A percentile compares a stretch with the other conserved stretches of the same genome.
phyloP scores from a whole-genome alignment of 2,329 filamentous ascomycete species.

The Venturiaceae sp. region DNA sequence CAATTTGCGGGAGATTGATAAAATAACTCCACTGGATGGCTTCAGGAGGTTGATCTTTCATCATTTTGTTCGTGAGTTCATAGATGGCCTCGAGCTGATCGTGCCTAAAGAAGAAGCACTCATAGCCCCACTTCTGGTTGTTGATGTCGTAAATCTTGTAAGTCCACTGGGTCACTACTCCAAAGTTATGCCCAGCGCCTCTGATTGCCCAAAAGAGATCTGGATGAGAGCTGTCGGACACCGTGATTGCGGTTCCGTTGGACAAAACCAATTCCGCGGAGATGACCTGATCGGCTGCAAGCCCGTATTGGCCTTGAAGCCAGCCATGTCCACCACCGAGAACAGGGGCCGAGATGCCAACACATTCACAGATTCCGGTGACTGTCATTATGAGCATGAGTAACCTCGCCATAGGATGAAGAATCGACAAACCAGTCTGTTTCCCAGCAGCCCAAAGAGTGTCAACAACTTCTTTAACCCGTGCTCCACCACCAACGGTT shows the following conservation, averaged over 20 bases:
- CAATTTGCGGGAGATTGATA: too few relatives aligned
- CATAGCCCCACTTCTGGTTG: background rate
- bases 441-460: too few relatives aligned
- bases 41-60: background rate
- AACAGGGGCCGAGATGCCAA: constrained; percentile 36
- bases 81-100: constrained; percentile 4
- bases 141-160: constrained; percentile 16
- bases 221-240: constrained; percentile 25
- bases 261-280: constrained; percentile 43
- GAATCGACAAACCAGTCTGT: too few relatives aligned
- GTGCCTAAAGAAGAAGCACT: background rate
- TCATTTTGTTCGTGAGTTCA: background rate
- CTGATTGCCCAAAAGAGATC: constrained; percentile 49
- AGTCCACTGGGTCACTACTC: constrained; percentile 35
- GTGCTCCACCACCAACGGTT: too few relatives aligned
- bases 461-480: too few relatives aligned
- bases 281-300: constrained; percentile 45
- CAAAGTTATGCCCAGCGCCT: constrained; percentile 51
- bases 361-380: constrained; percentile 41
- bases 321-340: constrained; percentile 50
- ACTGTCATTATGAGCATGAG: constrained; percentile 15
- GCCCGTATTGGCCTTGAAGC: constrained; percentile 43
- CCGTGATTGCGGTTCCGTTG: constrained; percentile 31
- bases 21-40: background rate
- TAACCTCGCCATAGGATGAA: too few relatives aligned